Evolutionary conservation across 2,329 filamentous ascomycete genomes (phyloP).

Genomic region (Colletotrichum limetticola): DNA sequence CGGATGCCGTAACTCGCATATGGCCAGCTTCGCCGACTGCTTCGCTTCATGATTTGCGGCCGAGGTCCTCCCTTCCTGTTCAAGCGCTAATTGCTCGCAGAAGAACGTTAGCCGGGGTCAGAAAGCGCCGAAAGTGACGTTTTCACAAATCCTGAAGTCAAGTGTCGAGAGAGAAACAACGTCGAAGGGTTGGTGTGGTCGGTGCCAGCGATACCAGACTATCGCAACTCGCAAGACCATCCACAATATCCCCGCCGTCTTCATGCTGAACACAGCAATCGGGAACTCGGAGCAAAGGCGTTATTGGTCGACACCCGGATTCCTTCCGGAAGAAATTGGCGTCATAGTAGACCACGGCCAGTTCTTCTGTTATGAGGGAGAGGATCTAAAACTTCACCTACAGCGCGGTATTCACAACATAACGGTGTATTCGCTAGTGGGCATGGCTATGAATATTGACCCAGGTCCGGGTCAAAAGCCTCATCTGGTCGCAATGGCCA

Average conservation of each 20-base stretch:
- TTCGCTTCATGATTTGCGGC: not conserved
- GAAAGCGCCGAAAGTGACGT: constrained; percentile 70
- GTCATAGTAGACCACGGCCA: constrained; percentile 91
- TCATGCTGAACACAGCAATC: constrained; percentile 88
- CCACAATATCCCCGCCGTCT: constrained; percentile 82
- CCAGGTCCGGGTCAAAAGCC: constrained; percentile 86
- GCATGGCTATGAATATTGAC: constrained; percentile 90
- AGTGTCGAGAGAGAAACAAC: constrained; percentile 92
- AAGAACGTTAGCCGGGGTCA: constrained; percentile 60
- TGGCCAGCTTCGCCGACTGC: not conserved
- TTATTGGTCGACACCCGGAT: constrained; percentile 89
- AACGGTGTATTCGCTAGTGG: constrained; percentile 90
- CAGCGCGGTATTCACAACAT: constrained; percentile 84
- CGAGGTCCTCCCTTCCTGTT: not conserved
- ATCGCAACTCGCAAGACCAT: constrained; percentile 88
- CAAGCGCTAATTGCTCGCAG: constrained; percentile 44
- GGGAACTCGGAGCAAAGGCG: constrained; percentile 77
- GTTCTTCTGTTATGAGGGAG: constrained; percentile 93
- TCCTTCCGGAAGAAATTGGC: constrained; percentile 94
- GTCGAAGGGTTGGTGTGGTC: constrained; percentile 91
- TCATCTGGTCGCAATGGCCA: constrained; percentile 91
- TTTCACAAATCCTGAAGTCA: constrained; percentile 91
- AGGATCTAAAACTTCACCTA: constrained; percentile 84
- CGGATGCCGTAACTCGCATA: constrained; percentile 35
- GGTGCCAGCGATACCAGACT: constrained; percentile 90